Evolutionary conservation across 106 monocot species (phyloP), one percentile per base, ranked within the genome.

Genomic region (Agapanthus africanus): DNA sequence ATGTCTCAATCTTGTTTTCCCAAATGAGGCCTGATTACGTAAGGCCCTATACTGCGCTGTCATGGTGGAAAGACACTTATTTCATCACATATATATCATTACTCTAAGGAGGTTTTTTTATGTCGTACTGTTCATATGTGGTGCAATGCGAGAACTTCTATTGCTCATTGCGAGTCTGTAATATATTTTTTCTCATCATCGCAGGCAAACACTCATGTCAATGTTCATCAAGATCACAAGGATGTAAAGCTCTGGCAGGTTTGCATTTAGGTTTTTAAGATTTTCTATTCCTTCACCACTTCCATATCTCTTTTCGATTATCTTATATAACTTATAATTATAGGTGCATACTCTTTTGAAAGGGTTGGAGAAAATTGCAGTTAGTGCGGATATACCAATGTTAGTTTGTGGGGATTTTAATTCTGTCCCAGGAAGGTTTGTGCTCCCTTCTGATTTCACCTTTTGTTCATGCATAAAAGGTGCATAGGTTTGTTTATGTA

Each of bases 331-430:
- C n/a, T 65, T 44, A n/a, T 68, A 5, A 52, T 56, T 34, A 26
- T 72, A 99, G 99, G 93, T 99, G 26, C 90, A 93, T 69, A 99
- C 90, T 31, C 90, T 99, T 59, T 68, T 99, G 70, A 99, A 90
- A 76, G 90, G 90, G n/a, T 67, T 99, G 76, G 99, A 99, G 54
- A 99, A 92, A 73, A 99, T 99, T 68, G 84, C 87, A 71, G 75
- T 79, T 15, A 99, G 83, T 80, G 87, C 87, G 30, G 99, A 93
- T 67, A 99, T 93, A 65, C 87, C 93, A 15, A 83, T 99, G 90
- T 76, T 99, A 87, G 85, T 99, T 0, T 99, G 99, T 83, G 99
- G 99, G 22, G 99, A 93, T 90, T 99, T 99, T 68, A 93, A 82
- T 69, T 83, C 93, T 28, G 50, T 79, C 51, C 99, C 99, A 69